A percentile compares a stretch with the other conserved stretches of the same genome.
Conservation (phyloP, 306 rosid genomes). For the Acacia acuminata region DNA sequence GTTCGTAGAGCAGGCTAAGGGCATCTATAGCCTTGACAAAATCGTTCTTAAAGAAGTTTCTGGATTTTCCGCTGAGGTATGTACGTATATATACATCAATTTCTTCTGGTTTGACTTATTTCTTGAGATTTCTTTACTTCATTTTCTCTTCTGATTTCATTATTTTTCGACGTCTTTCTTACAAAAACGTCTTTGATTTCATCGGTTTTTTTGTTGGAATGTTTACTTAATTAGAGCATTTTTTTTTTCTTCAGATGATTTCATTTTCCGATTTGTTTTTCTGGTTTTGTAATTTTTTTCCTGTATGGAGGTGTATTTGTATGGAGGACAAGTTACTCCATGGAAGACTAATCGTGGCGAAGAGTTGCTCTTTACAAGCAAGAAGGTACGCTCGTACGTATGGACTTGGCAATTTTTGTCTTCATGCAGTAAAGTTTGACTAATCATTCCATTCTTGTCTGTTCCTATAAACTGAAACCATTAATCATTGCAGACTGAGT, state of each 20-base stretch:
- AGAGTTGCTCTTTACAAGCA: conserved; percentile 72
- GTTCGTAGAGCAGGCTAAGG: conserved; percentile 46
- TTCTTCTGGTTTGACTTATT: neutral
- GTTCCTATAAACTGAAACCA: neutral
- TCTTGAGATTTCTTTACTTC: neutral
- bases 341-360: conserved; percentile 80
- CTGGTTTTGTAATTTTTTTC: neutral
- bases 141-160: neutral
- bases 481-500: conserved; percentile 53
- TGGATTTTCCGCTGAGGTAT: conserved; percentile 66
- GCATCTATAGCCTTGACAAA: conserved; percentile 55
- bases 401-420: too few species aligned
- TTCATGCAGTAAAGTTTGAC: too few species aligned
- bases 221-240: neutral
- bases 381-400: conserved; percentile 45
- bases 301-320: conserved; percentile 58
- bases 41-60: conserved; percentile 59
- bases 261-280: neutral
- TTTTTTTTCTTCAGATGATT: too few species aligned
- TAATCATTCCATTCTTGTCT: neutral
- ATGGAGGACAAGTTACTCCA: conserved; percentile 76
- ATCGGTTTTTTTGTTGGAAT: neutral
- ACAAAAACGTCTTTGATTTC: too few species aligned
- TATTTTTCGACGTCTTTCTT: too few species aligned
- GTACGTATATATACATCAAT: neutral